These are phyloP conservation scores for Aschersonia sp. DNA, from an alignment of 2,329 filamentous ascomycete species.

Conservation along the genomic window DNA sequence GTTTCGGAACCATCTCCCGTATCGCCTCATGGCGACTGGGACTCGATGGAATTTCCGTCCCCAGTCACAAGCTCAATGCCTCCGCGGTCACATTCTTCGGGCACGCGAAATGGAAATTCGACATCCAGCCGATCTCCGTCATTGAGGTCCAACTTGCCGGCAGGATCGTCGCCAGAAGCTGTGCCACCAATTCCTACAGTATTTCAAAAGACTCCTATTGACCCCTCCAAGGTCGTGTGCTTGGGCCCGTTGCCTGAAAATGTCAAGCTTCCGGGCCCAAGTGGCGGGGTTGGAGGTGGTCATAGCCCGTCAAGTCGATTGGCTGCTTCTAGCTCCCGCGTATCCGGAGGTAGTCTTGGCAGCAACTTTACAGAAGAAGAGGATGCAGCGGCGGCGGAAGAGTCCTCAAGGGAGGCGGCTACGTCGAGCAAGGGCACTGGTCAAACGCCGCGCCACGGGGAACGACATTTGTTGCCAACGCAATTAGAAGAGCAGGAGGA, in stretches of 20 bases:
- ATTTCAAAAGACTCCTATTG: slow-evolving; percentile 36
- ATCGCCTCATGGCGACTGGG: slow-evolving; percentile 30
- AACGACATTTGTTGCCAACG: not conserved
- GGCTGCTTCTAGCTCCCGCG: slow-evolving; percentile 4
- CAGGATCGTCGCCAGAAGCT: not conserved
- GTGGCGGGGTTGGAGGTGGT: slow-evolving; percentile 2
- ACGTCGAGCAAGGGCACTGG: slow-evolving; percentile 2
- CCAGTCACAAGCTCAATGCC: slow-evolving; percentile 21
- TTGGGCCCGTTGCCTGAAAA: slow-evolving; percentile 39
- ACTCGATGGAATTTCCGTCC: slow-evolving; percentile 24
- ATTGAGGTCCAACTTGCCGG: not conserved
- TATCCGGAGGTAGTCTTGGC: slow-evolving; percentile 27
- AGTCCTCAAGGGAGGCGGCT: slow-evolving; percentile 12
- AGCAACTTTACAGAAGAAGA: slow-evolving; percentile 45
- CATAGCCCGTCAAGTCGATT: slow-evolving; percentile 1
- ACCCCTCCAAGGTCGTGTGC: slow-evolving; percentile 37
- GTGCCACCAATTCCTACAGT: slow-evolving; percentile 4
- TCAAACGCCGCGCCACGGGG: not conserved
- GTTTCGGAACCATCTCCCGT: slow-evolving; percentile 32
- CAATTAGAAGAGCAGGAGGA: not conserved
- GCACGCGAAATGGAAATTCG: slow-evolving; percentile 5
- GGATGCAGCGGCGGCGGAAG: slow-evolving; percentile 18
- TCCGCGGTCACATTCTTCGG: slow-evolving; percentile 8
- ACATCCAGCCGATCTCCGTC: slow-evolving; percentile 4
- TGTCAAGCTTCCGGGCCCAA: slow-evolving; percentile 15